Conservation (phyloP, 2,329 filamentous ascomycete species). For the Botryotinia globosa region DNA sequence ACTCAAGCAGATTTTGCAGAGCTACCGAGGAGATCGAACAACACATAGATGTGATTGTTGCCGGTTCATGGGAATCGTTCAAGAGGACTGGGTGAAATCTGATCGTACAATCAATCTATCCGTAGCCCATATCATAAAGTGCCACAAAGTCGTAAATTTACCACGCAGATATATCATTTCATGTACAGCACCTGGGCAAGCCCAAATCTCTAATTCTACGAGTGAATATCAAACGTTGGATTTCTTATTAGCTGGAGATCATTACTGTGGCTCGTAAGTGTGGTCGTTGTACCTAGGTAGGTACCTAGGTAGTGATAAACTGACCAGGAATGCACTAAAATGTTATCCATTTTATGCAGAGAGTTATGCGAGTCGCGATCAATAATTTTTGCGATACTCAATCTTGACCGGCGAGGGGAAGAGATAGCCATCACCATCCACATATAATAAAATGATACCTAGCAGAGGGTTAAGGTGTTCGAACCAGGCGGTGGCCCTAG, state of each 20-base stretch:
- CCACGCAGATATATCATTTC: not conserved
- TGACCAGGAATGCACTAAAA: not conserved
- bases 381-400: constrained; percentile 30
- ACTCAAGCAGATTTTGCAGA: not conserved
- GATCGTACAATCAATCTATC: not conserved
- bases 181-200: not conserved
- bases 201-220: not conserved
- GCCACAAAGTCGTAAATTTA: not conserved
- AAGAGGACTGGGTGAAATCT: not conserved
- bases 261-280: not conserved
- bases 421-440: constrained; percentile 14
- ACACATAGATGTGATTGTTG: not conserved
- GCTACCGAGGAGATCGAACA: not conserved
- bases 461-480: constrained; percentile 52
- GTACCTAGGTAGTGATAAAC: too few species aligned
- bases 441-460: constrained; percentile 49
- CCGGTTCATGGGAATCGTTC: not conserved
- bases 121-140: not conserved
- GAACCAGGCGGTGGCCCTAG: constrained; percentile 43
- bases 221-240: not conserved
- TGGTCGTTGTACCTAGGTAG: not conserved
- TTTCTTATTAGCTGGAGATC: not conserved
- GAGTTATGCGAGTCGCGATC: not conserved
- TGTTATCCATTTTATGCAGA: not conserved
- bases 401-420: constrained; percentile 12